Evolutionary conservation across 1,284 basidiomycete species (phyloP), one percentile per base, ranked within the genome.

Genomic region (Ustilago crameri): DNA sequence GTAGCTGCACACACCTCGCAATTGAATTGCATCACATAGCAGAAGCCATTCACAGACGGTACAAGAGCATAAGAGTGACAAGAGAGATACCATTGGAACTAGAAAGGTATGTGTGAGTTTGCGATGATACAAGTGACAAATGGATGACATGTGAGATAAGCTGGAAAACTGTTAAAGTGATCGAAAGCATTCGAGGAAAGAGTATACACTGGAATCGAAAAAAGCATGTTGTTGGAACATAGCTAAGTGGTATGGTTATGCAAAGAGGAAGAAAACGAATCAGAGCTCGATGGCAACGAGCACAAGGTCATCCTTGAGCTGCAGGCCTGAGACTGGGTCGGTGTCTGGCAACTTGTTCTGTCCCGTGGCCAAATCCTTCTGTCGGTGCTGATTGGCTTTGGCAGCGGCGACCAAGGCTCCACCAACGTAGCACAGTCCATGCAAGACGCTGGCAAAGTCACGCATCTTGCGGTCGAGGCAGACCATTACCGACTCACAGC

Each of bases 351-450:
- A 34, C 42, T 38, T 57, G 32, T 45, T 50, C 35, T 40, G 45
- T 2, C 32, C 53, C 15, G 37, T 35, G 22, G 30, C 37, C 3
- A 55, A 12, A 40, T 49, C 26, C 10, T 45, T 37, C 12, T 42
- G 14, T 9, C 14, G n/a, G 22, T 57, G 37, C 9, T 47, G 37
- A 9, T 34, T 44, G 20, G 49, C 43, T 9, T 34, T 44, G 20
- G 49, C 56, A 41, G 68, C 57, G 5, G 75, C 64, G 7, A 75
- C 70, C 32, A 79, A 65, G 12, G 71, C 57, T 18, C 75, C 79
- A 12, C 79, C 79, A 2, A 81, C 79, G 34, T 81, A 81, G 57
- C 76, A 78, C 12, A 81, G 56, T 2, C 79, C 79, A 47, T 76
- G 79, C 9, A 81, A 59, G 9, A 78, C 65, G 1, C 68, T 59